A percentile compares a stretch with the other conserved stretches of the same genome.
Conservation (phyloP, 106 monocot species). For the Posidonia australis region DNA sequence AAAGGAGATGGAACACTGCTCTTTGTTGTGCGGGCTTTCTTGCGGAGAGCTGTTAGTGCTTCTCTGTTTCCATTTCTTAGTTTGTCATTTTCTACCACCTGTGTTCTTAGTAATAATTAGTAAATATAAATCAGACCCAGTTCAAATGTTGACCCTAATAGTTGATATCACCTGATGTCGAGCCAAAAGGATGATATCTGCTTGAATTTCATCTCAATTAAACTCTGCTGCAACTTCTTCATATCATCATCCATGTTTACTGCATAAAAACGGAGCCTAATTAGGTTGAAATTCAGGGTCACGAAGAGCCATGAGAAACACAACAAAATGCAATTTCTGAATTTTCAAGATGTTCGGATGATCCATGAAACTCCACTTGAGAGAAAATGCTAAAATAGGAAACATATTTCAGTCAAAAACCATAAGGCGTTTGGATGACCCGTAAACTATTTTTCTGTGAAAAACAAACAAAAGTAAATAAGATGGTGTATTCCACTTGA, state of each 20-base stretch:
- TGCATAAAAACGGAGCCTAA: neutral
- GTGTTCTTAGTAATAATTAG: neutral
- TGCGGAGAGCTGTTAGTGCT: slow-evolving; percentile 83
- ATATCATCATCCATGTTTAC: slow-evolving; percentile 54
- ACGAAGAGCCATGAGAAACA: no score
- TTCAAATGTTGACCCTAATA: neutral
- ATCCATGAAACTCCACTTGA: no score
- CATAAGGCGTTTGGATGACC: no score
- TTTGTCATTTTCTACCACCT: slow-evolving; percentile 88
- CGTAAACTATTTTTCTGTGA: no score
- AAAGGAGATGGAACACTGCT: slow-evolving; percentile 81
- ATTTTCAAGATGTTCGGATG: no score
- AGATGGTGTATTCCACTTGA: no score
- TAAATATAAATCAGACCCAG: neutral
- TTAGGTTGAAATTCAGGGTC: no score
- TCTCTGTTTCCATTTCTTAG: slow-evolving; percentile 76
- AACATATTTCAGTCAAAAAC: no score
- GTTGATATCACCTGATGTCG: slow-evolving; percentile 52
- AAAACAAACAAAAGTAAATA: no score
- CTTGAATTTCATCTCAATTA: slow-evolving; percentile 69
- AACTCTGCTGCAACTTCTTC: slow-evolving; percentile 51
- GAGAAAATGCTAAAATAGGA: no score
- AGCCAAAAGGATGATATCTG: slow-evolving; percentile 73
- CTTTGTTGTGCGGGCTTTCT: slow-evolving; percentile 72
- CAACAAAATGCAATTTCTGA: no score